A percentile compares a stretch with the other conserved stretches of the same genome.
phyloP scores from a whole-genome alignment of 2,329 filamentous ascomycete genomes.

The Neophaeococcomyces aloes region DNA sequence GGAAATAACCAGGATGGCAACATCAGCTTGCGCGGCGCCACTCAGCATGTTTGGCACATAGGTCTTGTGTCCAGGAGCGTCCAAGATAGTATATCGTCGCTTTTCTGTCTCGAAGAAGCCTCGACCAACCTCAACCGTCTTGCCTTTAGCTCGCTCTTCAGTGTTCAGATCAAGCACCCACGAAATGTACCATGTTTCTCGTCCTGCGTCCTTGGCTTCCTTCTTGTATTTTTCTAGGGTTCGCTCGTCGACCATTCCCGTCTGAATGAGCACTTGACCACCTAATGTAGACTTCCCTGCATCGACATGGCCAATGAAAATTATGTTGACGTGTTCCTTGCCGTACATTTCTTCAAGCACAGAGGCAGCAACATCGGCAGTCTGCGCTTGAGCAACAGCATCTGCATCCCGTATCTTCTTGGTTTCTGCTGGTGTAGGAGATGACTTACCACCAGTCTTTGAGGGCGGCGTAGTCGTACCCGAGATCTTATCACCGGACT shows the following conservation, averaged over 20 bases:
- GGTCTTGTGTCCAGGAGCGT: conserved; percentile 94
- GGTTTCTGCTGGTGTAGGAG: conserved; percentile 55
- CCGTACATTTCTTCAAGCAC: conserved; percentile 89
- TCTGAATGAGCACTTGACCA: conserved; percentile 82
- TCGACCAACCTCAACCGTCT: conserved; percentile 93
- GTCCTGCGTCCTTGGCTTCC: conserved; percentile 89
- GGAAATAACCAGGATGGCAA: conserved; percentile 91
- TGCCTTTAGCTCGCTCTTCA: conserved; percentile 91
- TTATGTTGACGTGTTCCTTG: conserved; percentile 84
- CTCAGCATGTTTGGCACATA: conserved; percentile 99
- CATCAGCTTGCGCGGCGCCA: conserved; percentile 82
- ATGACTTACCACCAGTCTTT: conserved; percentile 73
- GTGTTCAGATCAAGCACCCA: conserved; percentile 97
- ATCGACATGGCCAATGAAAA: conserved; percentile 97
- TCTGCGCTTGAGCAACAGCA: conserved; percentile 72
- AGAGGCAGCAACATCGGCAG: conserved; percentile 67
- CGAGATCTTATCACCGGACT: conserved; percentile 62
- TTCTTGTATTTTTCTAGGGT: conserved; percentile 97
- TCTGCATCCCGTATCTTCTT: conserved; percentile 62
- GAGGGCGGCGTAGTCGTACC: conserved; percentile 66
- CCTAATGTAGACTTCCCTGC: conserved; percentile 95
- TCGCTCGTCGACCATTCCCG: conserved; percentile 98
- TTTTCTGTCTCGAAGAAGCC: conserved; percentile 97
- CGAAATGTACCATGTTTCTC: conserved; percentile 97
- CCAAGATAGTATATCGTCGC: conserved; percentile 88